A percentile compares a stretch with the other conserved stretches of the same genome.
These are phyloP conservation scores for Sophora flavescens DNA, from an alignment of 306 rosid species.

Conservation along the genomic window DNA sequence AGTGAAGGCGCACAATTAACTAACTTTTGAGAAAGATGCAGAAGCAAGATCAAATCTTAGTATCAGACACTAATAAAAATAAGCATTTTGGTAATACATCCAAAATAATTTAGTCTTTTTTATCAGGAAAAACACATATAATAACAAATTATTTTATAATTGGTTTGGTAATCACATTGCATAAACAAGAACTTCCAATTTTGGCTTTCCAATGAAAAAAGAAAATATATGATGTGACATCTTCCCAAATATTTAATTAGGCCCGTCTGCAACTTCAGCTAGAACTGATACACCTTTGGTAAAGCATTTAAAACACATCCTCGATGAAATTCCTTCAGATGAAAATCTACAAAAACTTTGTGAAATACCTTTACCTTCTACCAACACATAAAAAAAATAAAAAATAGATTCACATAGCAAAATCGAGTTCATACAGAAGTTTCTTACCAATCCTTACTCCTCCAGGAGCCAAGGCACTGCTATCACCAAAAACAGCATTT, in stretches of 20 bases:
- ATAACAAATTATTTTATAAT: background rate
- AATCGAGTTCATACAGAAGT: constrained; percentile 11
- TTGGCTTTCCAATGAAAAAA: background rate
- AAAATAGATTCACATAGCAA: background rate
- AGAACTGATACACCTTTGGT: background rate
- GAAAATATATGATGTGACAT: background rate
- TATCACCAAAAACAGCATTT: constrained; percentile 96
- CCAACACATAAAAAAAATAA: background rate
- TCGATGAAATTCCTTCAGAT: background rate
- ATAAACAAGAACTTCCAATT: background rate
- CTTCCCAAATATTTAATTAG: background rate
- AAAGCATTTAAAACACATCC: background rate
- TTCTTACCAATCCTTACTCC: constrained; percentile 92
- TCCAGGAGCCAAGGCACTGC: constrained; percentile 99
- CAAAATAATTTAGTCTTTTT: too few relatives aligned
- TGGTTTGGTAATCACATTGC: constrained; percentile 4
- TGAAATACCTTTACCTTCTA: background rate
- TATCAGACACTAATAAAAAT: background rate
- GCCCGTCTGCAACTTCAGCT: constrained; percentile 6
- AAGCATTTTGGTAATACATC: constrained; percentile 17
- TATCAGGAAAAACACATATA: background rate
- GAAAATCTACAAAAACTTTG: constrained; percentile 1
- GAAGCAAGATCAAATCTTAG: background rate
- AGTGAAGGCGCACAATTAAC: background rate
- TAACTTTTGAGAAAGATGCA: background rate